These are phyloP conservation scores for Colletotrichum cereale DNA, from an alignment of 2,329 filamentous ascomycete genomes.

Conservation along the genomic window DNA sequence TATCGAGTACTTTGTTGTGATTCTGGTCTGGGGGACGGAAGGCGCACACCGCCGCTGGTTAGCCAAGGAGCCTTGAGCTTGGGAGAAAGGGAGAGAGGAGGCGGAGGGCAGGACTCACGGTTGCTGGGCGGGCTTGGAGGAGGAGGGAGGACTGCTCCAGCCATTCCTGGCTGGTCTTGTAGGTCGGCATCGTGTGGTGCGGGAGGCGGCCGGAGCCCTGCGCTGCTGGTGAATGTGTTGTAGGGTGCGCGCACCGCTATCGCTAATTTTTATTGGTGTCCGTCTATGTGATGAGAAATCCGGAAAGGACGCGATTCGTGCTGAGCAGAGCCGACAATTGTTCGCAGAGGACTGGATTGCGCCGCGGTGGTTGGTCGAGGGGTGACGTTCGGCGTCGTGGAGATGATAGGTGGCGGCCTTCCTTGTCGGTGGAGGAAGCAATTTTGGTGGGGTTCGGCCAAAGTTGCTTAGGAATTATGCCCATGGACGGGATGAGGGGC, in stretches of 20 bases:
- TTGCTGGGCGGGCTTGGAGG: constrained; percentile 85
- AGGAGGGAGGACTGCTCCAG: constrained; percentile 88
- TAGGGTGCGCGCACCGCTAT: neutral
- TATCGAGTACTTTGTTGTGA: constrained; percentile 93
- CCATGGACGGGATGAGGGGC: constrained; percentile 13
- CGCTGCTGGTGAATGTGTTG: neutral
- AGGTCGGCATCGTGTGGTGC: constrained; percentile 77
- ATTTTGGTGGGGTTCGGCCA: constrained; percentile 34
- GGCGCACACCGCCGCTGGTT: constrained; percentile 19
- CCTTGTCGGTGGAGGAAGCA: constrained; percentile 21
- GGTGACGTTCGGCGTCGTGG: constrained; percentile 21
- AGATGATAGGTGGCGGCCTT: neutral
- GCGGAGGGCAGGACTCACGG: constrained; percentile 68
- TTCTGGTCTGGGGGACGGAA: constrained; percentile 74
- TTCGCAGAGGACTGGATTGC: constrained; percentile 2
- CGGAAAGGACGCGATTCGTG: no score
- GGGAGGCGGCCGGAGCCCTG: constrained; percentile 5
- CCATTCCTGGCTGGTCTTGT: constrained; percentile 89
- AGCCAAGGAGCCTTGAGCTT: neutral
- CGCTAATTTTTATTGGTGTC: neutral
- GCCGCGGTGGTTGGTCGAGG: constrained; percentile 9
- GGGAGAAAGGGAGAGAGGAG: constrained; percentile 2
- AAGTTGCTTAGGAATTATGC: neutral
- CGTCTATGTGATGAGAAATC: neutral
- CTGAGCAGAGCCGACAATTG: neutral